Percentiles rank a stretch among this genome's conserved stretches.
Conservation (phyloP, 208 protist species). For the Tetramitus jugosus region DNA sequence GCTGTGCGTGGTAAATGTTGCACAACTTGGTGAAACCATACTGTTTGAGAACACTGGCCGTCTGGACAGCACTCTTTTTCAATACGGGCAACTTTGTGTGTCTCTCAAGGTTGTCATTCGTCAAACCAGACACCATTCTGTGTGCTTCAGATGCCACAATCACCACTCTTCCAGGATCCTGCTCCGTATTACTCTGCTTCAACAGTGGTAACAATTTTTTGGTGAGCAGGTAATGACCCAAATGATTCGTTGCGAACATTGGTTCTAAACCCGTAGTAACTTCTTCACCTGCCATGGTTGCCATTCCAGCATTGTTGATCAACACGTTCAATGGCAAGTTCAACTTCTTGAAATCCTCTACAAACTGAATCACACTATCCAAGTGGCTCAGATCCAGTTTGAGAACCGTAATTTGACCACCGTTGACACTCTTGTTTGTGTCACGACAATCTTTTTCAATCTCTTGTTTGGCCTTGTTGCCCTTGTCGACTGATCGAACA, state of each 20-base stretch:
- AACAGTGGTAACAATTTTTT: background rate
- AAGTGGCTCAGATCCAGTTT: slow-evolving; percentile 16
- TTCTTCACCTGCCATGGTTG: no score
- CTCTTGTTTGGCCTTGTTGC: slow-evolving; percentile 39
- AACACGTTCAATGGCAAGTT: background rate
- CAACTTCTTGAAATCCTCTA: background rate
- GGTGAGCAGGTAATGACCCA: background rate
- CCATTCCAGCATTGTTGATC: slow-evolving; percentile 23
- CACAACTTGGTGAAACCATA: background rate
- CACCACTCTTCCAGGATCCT: background rate
- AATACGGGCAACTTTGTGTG: background rate
- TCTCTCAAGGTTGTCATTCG: background rate
- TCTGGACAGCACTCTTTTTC: background rate
- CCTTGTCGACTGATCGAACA: slow-evolving; percentile 41
- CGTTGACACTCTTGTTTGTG: background rate
- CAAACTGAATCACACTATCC: slow-evolving; percentile 15
- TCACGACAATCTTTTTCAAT: background rate
- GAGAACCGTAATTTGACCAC: background rate
- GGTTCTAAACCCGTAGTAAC: background rate
- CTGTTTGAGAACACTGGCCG: background rate
- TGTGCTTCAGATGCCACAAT: background rate
- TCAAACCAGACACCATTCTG: background rate
- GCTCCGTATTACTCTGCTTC: background rate
- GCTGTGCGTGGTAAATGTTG: background rate
- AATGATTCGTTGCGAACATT: background rate